A percentile compares a stretch with the other conserved stretches of the same genome.
These are phyloP conservation scores for Fusarium pseudoanthophilum DNA, from an alignment of 2,329 filamentous ascomycete species.

Conservation along the genomic window DNA sequence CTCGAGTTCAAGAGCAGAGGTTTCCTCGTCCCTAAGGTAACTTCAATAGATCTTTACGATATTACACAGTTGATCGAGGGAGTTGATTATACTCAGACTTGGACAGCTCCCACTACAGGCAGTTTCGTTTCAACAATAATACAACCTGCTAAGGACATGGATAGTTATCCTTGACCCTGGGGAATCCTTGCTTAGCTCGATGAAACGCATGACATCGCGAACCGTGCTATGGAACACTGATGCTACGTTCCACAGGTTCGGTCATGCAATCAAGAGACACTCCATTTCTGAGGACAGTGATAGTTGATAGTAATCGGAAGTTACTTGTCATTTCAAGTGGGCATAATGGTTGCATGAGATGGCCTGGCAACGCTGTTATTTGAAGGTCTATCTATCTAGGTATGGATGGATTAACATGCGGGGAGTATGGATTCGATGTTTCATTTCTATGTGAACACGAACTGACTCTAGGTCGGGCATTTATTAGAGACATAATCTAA, in stretches of 20 bases:
- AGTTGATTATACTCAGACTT: background rate
- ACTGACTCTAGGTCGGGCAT: background rate
- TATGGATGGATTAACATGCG: background rate
- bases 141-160: background rate
- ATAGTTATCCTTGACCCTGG: background rate
- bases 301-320: background rate
- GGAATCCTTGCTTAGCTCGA: conserved; percentile 10
- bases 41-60: background rate
- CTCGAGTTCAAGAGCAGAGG: background rate
- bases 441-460: background rate
- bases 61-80: background rate
- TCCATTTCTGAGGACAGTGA: background rate
- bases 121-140: background rate
- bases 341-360: conserved; percentile 3
- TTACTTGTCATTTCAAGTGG: background rate
- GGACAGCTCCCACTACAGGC: background rate
- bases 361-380: background rate
- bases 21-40: background rate
- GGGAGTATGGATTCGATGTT: background rate
- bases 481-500: background rate
- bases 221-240: background rate
- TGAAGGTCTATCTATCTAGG: background rate
- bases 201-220: conserved; percentile 4
- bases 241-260: background rate
- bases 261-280: background rate